phyloP scores from a whole-genome alignment of 2,329 filamentous ascomycete genomes.

The Kalmusia sp. region DNA sequence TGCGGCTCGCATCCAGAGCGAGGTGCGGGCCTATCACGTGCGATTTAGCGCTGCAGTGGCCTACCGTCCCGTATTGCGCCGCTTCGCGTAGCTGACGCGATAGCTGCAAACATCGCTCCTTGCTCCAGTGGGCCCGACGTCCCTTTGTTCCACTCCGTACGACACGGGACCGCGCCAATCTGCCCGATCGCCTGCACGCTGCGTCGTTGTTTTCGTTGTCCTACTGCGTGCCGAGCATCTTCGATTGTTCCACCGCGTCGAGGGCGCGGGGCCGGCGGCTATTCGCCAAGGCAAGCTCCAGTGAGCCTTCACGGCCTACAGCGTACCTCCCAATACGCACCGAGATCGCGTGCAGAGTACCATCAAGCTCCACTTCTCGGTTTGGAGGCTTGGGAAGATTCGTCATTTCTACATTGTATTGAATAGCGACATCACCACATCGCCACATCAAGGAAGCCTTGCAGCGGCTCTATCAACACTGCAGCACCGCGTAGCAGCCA shows the following conservation, averaged over 20 bases:
- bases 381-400: too few species aligned
- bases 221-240: slow-evolving; percentile 1
- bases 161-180: neutral
- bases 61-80: slow-evolving; percentile 5
- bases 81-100: neutral
- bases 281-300: neutral
- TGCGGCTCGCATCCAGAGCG: slow-evolving; percentile 3
- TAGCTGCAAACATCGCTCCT: slow-evolving; percentile 3
- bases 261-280: neutral
- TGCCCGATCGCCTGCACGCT: neutral
- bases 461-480: too few species aligned
- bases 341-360: too few species aligned
- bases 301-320: too few species aligned
- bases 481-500: too few species aligned
- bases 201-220: too few species aligned
- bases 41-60: slow-evolving; percentile 4
- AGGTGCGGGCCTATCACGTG: slow-evolving; percentile 3
- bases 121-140: neutral
- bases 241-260: slow-evolving; percentile 5
- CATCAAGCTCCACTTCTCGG: too few species aligned
- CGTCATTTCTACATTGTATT: too few species aligned
- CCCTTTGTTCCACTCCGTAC: slow-evolving; percentile 4
- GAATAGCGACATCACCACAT: too few species aligned
- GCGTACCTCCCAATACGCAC: too few species aligned
- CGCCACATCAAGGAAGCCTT: too few species aligned